Conservation (phyloP, 306 rosid species). For the Cicer judaicum region DNA sequence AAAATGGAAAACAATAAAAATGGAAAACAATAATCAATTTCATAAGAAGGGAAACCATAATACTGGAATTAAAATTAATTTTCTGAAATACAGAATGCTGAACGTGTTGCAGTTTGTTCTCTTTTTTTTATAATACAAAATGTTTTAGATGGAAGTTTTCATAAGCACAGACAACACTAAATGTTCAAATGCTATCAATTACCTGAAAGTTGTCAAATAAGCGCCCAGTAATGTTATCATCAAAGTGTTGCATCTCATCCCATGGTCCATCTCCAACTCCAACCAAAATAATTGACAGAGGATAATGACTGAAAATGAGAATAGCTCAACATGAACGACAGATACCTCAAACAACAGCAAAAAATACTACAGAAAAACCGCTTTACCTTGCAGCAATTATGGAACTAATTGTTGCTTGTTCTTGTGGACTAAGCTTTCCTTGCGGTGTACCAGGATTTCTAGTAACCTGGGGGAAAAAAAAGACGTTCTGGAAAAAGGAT, state of each 20-base stretch:
- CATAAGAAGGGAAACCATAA: neutral
- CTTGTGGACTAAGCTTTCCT: slow-evolving; percentile 78
- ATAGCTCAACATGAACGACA: slow-evolving; percentile 37
- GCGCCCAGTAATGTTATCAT: slow-evolving; percentile 84
- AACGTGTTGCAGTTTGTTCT: neutral
- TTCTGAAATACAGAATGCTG: slow-evolving; percentile 6
- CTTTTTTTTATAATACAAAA: too few relatives aligned
- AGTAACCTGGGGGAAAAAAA: slow-evolving; percentile 60
- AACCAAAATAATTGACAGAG: slow-evolving; percentile 89
- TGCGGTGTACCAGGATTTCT: slow-evolving; percentile 70
- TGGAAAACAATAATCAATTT: slow-evolving; percentile 23
- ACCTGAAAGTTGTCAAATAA: slow-evolving; percentile 97
- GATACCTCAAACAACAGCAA: slow-evolving; percentile 27
- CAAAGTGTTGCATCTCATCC: slow-evolving; percentile 88
- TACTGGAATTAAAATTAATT: neutral
- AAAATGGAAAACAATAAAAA: slow-evolving; percentile 35
- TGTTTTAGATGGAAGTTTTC: neutral
- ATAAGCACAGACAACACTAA: slow-evolving; percentile 9
- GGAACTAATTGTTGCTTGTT: slow-evolving; percentile 75
- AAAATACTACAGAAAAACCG: slow-evolving; percentile 29
- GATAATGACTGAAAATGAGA: slow-evolving; percentile 64
- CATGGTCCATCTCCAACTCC: slow-evolving; percentile 99
- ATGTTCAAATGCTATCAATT: slow-evolving; percentile 29
- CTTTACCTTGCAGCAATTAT: slow-evolving; percentile 88
- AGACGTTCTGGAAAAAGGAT: slow-evolving; percentile 12